Percentiles rank a stretch among this genome's conserved stretches.
Conservation (phyloP, 2,329 filamentous ascomycete species). For the Xenosphaeropsis pyriputrescens region DNA sequence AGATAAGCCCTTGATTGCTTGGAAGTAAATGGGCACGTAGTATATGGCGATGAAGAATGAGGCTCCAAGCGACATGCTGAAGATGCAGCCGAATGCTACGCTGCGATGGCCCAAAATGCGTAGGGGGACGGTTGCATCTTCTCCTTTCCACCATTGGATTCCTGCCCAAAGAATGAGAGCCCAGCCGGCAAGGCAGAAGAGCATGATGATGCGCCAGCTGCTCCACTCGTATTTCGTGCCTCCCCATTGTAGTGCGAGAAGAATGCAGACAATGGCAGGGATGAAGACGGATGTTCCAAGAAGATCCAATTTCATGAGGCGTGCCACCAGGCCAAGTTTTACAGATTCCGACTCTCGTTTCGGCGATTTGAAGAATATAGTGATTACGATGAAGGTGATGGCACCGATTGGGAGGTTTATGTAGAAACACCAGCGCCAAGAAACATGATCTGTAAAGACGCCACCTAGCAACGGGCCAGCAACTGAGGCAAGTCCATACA, state of each 20-base stretch:
- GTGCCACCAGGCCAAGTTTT: constrained; percentile 21
- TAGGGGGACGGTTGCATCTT: constrained; percentile 21
- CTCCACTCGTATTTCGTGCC: constrained; percentile 12
- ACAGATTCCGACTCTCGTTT: not conserved
- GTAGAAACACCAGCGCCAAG: constrained; percentile 18
- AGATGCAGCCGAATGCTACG: constrained; percentile 15
- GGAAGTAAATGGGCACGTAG: constrained; percentile 29
- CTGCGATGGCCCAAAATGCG: constrained; percentile 20
- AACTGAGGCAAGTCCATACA: constrained; percentile 12
- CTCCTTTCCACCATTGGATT: constrained; percentile 19
- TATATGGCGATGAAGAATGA: constrained; percentile 19
- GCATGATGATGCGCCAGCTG: constrained; percentile 17
- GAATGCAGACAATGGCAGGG: constrained; percentile 10
- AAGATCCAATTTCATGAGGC: constrained; percentile 17
- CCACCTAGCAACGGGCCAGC: constrained; percentile 21
- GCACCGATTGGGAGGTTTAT: constrained; percentile 20
- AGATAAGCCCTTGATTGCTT: constrained; percentile 25
- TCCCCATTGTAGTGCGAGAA: constrained; percentile 14
- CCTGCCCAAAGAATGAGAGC: constrained; percentile 11
- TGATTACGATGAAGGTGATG: constrained; percentile 17
- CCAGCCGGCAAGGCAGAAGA: constrained; percentile 14
- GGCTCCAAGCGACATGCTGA: constrained; percentile 15
- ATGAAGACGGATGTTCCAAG: constrained; percentile 17
- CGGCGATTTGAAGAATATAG: constrained; percentile 1
- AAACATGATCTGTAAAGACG: constrained; percentile 20